Percentiles rank a stretch among this genome's conserved stretches.
These are phyloP conservation scores for Aureobasidium namibiae DNA, from an alignment of 2,329 filamentous ascomycete genomes.

Conservation along the genomic window DNA sequence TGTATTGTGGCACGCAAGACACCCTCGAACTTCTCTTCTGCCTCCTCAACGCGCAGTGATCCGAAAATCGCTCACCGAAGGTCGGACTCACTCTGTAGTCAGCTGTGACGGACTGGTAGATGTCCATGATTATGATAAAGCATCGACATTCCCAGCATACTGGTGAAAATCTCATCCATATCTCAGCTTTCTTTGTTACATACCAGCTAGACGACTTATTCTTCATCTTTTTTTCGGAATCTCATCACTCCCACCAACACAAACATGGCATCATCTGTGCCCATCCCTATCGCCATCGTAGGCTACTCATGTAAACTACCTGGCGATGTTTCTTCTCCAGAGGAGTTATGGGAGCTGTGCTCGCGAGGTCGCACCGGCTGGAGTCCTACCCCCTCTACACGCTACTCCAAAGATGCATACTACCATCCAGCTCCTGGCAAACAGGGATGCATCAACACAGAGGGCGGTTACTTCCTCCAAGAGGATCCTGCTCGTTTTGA, in stretches of 20 bases:
- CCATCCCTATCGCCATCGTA: slow-evolving; percentile 36
- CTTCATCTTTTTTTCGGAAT: not conserved
- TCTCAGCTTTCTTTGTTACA: not conserved
- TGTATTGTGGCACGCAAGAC: not conserved
- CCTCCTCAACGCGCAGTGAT: not conserved
- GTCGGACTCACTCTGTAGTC: not conserved
- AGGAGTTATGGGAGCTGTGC: slow-evolving; percentile 14
- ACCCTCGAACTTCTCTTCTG: too few relatives aligned
- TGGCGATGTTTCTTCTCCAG: slow-evolving; percentile 25
- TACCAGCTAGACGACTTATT: not conserved
- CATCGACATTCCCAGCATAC: not conserved
- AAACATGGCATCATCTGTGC: not conserved
- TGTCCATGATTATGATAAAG: not conserved
- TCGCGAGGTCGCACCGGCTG: slow-evolving; percentile 1
- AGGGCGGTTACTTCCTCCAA: slow-evolving; percentile 18
- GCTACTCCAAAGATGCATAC: slow-evolving; percentile 17
- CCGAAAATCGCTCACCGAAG: not conserved
- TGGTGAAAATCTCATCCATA: not conserved
- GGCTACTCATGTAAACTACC: slow-evolving; percentile 39
- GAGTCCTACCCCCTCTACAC: not conserved
- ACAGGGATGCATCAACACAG: slow-evolving; percentile 5
- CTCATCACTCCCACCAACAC: not conserved
- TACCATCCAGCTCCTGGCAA: slow-evolving; percentile 18
- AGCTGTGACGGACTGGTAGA: not conserved
- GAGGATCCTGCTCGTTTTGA: slow-evolving; percentile 21